A percentile compares a stretch with the other conserved stretches of the same genome.
Conservation (phyloP, 73 alveolate species). For the Blepharisma japonicum region DNA sequence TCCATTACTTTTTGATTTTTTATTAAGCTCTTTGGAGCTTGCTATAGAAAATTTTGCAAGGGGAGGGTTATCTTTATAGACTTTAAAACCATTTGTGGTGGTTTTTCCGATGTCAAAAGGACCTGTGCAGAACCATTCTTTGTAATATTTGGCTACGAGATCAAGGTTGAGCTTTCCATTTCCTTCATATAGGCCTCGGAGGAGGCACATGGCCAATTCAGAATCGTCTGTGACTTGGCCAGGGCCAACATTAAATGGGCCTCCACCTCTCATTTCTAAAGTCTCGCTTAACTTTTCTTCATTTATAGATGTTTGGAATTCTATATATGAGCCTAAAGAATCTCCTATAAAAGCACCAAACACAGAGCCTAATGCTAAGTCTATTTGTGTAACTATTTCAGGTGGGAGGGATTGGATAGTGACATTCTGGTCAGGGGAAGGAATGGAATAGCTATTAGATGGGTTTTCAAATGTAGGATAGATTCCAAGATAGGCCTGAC, state of each 20-base stretch:
- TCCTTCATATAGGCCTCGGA: slow-evolving; percentile 31
- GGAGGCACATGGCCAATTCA: slow-evolving; percentile 45
- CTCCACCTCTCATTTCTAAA: slow-evolving; percentile 33
- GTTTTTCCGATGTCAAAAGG: slow-evolving; percentile 53
- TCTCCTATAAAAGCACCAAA: slow-evolving; percentile 57
- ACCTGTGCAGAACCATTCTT: slow-evolving; percentile 34
- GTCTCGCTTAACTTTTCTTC: slow-evolving; percentile 24
- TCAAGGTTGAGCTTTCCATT: slow-evolving; percentile 26
- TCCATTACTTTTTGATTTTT: slow-evolving; percentile 49
- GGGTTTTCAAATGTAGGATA: too few species aligned
- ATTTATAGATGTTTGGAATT: neutral
- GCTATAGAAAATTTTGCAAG: slow-evolving; percentile 1
- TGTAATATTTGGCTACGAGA: slow-evolving; percentile 28
- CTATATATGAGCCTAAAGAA: slow-evolving; percentile 48
- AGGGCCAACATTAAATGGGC: slow-evolving; percentile 19
- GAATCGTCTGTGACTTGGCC: slow-evolving; percentile 52
- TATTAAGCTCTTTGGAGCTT: neutral
- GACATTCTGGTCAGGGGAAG: too few species aligned
- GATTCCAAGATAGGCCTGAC: too few species aligned
- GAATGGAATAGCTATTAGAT: too few species aligned
- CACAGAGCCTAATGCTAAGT: slow-evolving; percentile 16
- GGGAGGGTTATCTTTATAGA: too few species aligned
- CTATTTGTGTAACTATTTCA: neutral
- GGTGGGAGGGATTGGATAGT: too few species aligned
- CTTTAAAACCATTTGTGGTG: slow-evolving; percentile 16